Evolutionary conservation across 352 stramenopile species (phyloP).

Genomic region (Globisporangium alternatum): DNA sequence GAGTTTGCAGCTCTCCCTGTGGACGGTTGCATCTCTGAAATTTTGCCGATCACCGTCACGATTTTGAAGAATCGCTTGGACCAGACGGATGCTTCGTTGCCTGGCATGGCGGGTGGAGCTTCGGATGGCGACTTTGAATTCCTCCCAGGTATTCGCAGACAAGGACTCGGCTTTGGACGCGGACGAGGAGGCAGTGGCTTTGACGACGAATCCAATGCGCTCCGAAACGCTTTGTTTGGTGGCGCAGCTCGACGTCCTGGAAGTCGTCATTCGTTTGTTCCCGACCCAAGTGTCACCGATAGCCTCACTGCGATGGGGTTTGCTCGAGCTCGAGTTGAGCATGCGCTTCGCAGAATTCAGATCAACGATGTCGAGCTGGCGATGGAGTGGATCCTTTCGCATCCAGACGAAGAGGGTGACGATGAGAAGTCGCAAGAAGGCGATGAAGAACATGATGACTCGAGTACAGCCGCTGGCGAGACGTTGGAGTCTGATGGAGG

Average conservation of each 20-base stretch:
- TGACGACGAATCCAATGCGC: slow-evolving; percentile 41
- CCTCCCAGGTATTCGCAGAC: slow-evolving; percentile 21
- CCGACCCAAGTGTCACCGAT: slow-evolving; percentile 90
- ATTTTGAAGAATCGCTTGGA: slow-evolving; percentile 79
- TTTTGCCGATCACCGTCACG: slow-evolving; percentile 69
- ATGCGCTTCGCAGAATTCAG: slow-evolving; percentile 86
- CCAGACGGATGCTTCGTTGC: slow-evolving; percentile 23
- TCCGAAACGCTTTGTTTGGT: slow-evolving; percentile 54
- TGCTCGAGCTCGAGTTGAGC: slow-evolving; percentile 80
- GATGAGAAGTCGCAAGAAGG: slow-evolving; percentile 29
- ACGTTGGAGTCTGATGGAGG: slow-evolving; percentile 1
- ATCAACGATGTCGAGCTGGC: slow-evolving; percentile 93
- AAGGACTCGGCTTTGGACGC: slow-evolving; percentile 35
- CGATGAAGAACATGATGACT: slow-evolving; percentile 22
- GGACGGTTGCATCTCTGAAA: slow-evolving; percentile 50
- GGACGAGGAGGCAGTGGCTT: slow-evolving; percentile 22
- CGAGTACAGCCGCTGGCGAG: not conserved
- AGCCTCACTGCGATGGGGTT: slow-evolving; percentile 96
- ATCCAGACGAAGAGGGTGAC: slow-evolving; percentile 76
- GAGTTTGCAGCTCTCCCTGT: slow-evolving; percentile 40
- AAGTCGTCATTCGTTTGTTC: slow-evolving; percentile 72
- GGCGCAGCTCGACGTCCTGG: slow-evolving; percentile 18
- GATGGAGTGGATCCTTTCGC: slow-evolving; percentile 95
- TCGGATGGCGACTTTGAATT: slow-evolving; percentile 33
- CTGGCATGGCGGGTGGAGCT: not conserved